Conservation (phyloP, 1,284 basidiomycete species). For the Naganishia albida region DNA sequence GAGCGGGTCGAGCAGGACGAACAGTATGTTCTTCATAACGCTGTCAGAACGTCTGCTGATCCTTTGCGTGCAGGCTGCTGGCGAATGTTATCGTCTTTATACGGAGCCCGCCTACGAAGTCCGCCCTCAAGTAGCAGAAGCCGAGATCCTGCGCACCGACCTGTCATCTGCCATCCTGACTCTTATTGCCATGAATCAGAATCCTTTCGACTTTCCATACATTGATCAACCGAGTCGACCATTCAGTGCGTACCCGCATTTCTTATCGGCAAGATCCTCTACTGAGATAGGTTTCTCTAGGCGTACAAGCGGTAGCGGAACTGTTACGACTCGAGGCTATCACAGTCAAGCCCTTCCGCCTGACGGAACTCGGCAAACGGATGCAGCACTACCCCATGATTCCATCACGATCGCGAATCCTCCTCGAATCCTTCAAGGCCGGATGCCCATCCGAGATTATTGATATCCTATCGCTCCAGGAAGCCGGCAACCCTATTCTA, state of each 20-base stretch:
- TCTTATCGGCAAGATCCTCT: not conserved
- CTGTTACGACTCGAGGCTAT: slow-evolving; percentile 27
- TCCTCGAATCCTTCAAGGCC: slow-evolving; percentile 70
- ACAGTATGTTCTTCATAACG: slow-evolving; percentile 61
- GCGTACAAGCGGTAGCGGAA: not conserved
- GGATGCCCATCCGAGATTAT: slow-evolving; percentile 73
- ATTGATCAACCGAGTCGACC: slow-evolving; percentile 74
- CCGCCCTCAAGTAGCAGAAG: slow-evolving; percentile 69
- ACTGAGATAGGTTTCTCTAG: not conserved
- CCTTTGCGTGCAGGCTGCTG: slow-evolving; percentile 61
- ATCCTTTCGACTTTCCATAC: slow-evolving; percentile 74
- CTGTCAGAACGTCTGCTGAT: slow-evolving; percentile 42
- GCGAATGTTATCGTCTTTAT: slow-evolving; percentile 84
- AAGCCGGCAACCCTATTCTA: slow-evolving; percentile 68
- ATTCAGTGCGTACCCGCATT: slow-evolving; percentile 17
- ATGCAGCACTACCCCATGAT: slow-evolving; percentile 86
- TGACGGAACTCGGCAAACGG: slow-evolving; percentile 70
- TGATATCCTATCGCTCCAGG: slow-evolving; percentile 75
- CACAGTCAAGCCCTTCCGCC: slow-evolving; percentile 49
- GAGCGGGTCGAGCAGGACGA: slow-evolving; percentile 87
- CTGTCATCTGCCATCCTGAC: slow-evolving; percentile 79
- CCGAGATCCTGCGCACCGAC: slow-evolving; percentile 84
- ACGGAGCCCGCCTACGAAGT: slow-evolving; percentile 72
- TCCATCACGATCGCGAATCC: slow-evolving; percentile 72
- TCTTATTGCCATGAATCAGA: slow-evolving; percentile 76